Base-by-base conservation (phyloP, 108 stramenopile genomes). In the Nitzschia sp. region DNA sequence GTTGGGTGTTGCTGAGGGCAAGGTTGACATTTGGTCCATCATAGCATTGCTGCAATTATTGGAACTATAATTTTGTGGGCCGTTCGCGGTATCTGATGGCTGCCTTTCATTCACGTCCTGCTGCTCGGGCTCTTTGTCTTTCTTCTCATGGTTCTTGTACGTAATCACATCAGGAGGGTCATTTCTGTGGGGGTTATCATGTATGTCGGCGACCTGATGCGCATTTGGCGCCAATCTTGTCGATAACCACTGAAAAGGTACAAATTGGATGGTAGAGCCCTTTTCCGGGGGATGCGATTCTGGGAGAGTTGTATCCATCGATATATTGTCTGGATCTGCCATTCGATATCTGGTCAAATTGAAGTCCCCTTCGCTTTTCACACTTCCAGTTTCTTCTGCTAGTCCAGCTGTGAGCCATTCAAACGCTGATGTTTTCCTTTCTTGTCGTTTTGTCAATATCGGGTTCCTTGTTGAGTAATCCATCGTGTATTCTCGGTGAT, bases 321-420 rank as follows among this genome's bases (percentile, higher is more conserved):
- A 61, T 41, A 45, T 17, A 0, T 19, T 25, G 22, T 61, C 60
- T 0, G 13, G 23, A 61, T 61, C 60, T 25, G 25, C 19, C n/a
- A n/a, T 44, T 9, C 5, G 60, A 0, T 19, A 0, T 61, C 25
- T 41, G 8, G 21, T 23, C 9, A 13, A 6, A 25, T 45, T 27
- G 21, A 13, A 17, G 13, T 19, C n/a, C 15, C 11, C 1, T 26
- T 61, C 63, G 26, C 9, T 13, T 5, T 48, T 48, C 9, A 50
- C 2, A 28, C 31, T 30, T 50, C 44, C 48, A 30, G 48, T 64
- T 50, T 64, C 63, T n/a, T 52, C 63, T 11, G 63, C 63, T 1
- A 64, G 48, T 5, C 63, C 48, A 30, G 38, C 63, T 17, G 63
- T 64, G 15, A 64, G 44, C 63, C 63, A 64, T 50, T 64, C 47